phyloP scores from a whole-genome alignment of 805 yeast genomes.

The Nakazawaea wyomingensis region DNA sequence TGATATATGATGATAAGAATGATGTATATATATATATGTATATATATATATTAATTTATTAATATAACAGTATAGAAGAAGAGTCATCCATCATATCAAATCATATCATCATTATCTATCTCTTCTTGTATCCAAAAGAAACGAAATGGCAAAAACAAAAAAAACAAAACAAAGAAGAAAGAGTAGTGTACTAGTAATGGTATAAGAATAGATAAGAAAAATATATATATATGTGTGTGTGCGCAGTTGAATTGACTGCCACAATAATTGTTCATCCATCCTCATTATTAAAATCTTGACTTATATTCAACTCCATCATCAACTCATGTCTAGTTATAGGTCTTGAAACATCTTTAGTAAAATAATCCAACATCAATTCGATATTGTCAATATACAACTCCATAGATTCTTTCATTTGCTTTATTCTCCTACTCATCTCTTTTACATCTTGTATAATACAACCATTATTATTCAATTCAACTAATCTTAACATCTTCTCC shows the following conservation, averaged over 20 bases:
- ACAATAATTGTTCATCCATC: not conserved
- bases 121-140: not conserved
- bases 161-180: too few species aligned
- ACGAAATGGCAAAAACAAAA: not conserved
- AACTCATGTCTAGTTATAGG: not conserved
- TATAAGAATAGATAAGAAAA: not conserved
- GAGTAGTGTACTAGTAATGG: not conserved
- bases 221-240: too few species aligned
- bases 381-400: conserved; percentile 1
- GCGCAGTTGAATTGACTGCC: too few species aligned
- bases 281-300: not conserved
- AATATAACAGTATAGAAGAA: too few species aligned
- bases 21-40: too few species aligned
- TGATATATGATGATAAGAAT: too few species aligned
- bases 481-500: not conserved
- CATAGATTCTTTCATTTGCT: not conserved
- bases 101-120: too few species aligned
- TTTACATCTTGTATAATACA: conserved; percentile 4
- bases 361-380: not conserved
- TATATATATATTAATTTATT: too few species aligned
- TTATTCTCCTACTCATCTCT: not conserved
- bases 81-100: not conserved
- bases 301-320: not conserved
- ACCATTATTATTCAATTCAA: conserved; percentile 6
- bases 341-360: not conserved